Conservation (phyloP, 495 filamentous ascomycete species). For the Chaetomium fimeti region DNA sequence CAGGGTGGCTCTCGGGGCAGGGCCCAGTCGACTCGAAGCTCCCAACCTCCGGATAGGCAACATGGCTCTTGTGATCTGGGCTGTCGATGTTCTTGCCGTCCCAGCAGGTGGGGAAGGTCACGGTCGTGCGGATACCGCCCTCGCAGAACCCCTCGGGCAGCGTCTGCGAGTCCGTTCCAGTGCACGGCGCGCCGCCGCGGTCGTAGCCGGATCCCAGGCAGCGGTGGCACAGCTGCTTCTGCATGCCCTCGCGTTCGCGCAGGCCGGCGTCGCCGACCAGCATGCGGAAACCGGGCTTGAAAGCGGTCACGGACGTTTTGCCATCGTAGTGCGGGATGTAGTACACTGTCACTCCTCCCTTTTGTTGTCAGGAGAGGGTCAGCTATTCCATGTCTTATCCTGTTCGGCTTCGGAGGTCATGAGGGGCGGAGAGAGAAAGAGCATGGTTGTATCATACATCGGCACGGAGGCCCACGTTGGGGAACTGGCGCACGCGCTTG, state of each 20-base stretch:
- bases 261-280: conserved; percentile 43
- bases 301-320: conserved; percentile 38
- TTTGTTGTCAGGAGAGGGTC: no score
- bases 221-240: conserved; percentile 48
- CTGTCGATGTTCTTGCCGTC: conserved; percentile 57
- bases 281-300: conserved; percentile 48
- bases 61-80: conserved; percentile 52
- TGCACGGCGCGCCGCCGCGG: conserved; percentile 53
- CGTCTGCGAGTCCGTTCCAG: conserved; percentile 44
- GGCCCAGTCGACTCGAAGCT: conserved; percentile 40
- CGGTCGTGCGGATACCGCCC: conserved; percentile 50
- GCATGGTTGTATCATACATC: conserved; percentile 12
- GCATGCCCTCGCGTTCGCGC: conserved; percentile 34
- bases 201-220: conserved; percentile 43
- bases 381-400: no score
- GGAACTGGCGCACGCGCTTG: conserved; percentile 45
- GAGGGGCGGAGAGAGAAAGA: no score
- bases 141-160: conserved; percentile 41
- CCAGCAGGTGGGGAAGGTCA: conserved; percentile 55
- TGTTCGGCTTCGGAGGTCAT: no score
- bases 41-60: conserved; percentile 45
- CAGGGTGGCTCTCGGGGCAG: conserved; percentile 50
- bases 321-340: conserved; percentile 44
- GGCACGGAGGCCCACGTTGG: conserved; percentile 34
- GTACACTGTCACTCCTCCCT: conserved; percentile 43